Evolutionary conservation across 1,284 basidiomycete genomes (phyloP).

Genomic region (Puccinia polysora): DNA sequence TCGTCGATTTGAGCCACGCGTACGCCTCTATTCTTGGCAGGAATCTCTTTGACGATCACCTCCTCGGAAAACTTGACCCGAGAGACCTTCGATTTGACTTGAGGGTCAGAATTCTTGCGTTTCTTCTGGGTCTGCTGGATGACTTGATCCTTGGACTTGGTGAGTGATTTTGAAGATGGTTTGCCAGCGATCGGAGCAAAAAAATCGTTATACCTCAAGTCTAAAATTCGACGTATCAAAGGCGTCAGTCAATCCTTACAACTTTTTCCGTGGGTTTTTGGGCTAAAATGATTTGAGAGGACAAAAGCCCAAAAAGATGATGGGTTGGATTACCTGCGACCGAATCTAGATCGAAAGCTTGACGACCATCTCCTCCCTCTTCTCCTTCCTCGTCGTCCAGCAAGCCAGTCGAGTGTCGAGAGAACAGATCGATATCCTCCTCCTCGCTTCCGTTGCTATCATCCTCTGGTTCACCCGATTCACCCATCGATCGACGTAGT

Average conservation of each 20-base stretch:
- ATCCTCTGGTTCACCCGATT: slow-evolving; percentile 48
- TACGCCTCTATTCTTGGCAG: slow-evolving; percentile 39
- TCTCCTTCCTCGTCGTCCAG: slow-evolving; percentile 46
- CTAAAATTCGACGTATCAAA: slow-evolving; percentile 34
- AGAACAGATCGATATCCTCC: slow-evolving; percentile 38
- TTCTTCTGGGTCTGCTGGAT: slow-evolving; percentile 48
- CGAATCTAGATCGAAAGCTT: slow-evolving; percentile 40
- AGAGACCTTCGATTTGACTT: neutral
- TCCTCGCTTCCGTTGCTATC: slow-evolving; percentile 54
- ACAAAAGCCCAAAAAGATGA: neutral
- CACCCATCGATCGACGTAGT: neutral
- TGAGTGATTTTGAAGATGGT: neutral
- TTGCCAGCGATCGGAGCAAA: slow-evolving; percentile 47
- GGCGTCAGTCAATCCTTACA: neutral
- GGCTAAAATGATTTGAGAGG: neutral
- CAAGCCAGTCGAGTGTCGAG: slow-evolving; percentile 1
- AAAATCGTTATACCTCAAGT: slow-evolving; percentile 49
- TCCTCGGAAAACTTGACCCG: slow-evolving; percentile 44
- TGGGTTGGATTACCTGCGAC: neutral
- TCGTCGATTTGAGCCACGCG: slow-evolving; percentile 14
- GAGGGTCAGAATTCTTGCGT: slow-evolving; percentile 45
- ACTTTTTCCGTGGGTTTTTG: neutral
- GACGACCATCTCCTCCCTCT: slow-evolving; percentile 46
- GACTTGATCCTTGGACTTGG: neutral
- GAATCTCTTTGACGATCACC: slow-evolving; percentile 44